A percentile compares a stretch with the other conserved stretches of the same genome.
Conservation (phyloP, 208 protist species). For the Trypanosoma conorhini region DNA sequence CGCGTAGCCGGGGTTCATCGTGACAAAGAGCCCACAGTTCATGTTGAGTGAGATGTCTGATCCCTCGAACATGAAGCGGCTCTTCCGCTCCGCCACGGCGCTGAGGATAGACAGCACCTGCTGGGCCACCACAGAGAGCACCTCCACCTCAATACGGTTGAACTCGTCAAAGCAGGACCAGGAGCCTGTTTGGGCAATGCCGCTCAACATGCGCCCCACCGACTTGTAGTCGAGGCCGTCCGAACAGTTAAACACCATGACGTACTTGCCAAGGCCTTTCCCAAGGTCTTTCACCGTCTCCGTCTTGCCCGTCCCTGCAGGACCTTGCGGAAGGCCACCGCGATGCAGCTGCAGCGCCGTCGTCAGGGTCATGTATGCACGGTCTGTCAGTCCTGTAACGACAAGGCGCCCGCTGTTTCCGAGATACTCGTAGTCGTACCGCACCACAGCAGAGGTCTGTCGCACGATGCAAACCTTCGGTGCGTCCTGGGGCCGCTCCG, state of each 20-base stretch:
- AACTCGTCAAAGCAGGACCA: conserved; percentile 99
- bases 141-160: conserved; percentile 98
- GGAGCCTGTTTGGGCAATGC: conserved; percentile 97
- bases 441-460: conserved; percentile 92
- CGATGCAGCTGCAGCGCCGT: conserved; percentile 96
- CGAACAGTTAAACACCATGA: conserved; percentile 99
- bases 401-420: conserved; percentile 98
- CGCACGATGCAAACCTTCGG: conserved; percentile 86
- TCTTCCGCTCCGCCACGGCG: conserved; percentile 77
- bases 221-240: conserved; percentile 98
- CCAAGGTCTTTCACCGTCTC: conserved; percentile 99
- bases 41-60: conserved; percentile 95
- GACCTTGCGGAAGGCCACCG: conserved; percentile 95
- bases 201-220: conserved; percentile 95
- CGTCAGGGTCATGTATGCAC: conserved; percentile 98
- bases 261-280: conserved; percentile 97
- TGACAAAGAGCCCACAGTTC: conserved; percentile 98
- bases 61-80: conserved; percentile 94
- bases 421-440: conserved; percentile 98
- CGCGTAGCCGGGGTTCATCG: conserved; percentile 99
- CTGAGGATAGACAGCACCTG: conserved; percentile 96
- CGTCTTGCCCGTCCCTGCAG: conserved; percentile 99
- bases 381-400: conserved; percentile 97
- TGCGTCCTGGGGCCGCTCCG: conserved; percentile 30
- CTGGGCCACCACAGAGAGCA: conserved; percentile 98